phyloP scores from a whole-genome alignment of 2,329 filamentous ascomycete species.

The Penicillium digitatum region DNA sequence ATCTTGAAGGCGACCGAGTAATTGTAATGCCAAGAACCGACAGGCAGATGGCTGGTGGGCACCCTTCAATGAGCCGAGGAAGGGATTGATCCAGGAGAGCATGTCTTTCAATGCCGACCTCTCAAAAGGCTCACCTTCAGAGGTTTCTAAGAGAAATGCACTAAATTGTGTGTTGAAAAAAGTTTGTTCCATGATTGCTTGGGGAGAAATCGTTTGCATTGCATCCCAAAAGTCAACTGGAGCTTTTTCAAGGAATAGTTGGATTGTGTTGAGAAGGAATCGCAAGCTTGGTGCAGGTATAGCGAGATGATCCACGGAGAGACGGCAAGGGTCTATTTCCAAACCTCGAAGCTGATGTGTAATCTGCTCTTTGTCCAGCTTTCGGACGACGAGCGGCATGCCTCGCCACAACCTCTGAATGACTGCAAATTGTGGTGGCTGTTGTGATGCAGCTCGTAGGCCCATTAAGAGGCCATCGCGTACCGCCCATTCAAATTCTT shows the following conservation, averaged over 20 bases:
- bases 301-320: slow-evolving; percentile 64
- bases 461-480: slow-evolving; percentile 66
- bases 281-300: slow-evolving; percentile 60
- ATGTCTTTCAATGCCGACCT: slow-evolving; percentile 59
- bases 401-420: slow-evolving; percentile 77
- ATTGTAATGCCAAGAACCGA: slow-evolving; percentile 69
- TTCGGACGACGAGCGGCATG: slow-evolving; percentile 67
- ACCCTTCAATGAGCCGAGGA: slow-evolving; percentile 71
- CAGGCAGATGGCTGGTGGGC: slow-evolving; percentile 75
- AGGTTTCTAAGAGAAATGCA: slow-evolving; percentile 50
- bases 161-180: slow-evolving; percentile 68
- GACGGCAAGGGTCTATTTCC: slow-evolving; percentile 63
- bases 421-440: slow-evolving; percentile 49
- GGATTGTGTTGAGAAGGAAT: slow-evolving; percentile 66
- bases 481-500: slow-evolving; percentile 85
- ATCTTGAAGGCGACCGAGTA: slow-evolving; percentile 59
- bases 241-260: slow-evolving; percentile 67
- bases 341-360: slow-evolving; percentile 73
- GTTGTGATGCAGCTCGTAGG: slow-evolving; percentile 59
- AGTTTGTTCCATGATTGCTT: slow-evolving; percentile 77
- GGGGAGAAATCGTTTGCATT: slow-evolving; percentile 74
- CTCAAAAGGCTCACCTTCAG: slow-evolving; percentile 51
- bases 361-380: slow-evolving; percentile 69
- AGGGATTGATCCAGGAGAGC: slow-evolving; percentile 72
- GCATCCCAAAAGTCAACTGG: slow-evolving; percentile 83